A percentile compares a stretch with the other conserved stretches of the same genome.
Conservation (phyloP, 108 stramenopile species). For the Cyclotella distinguenda region DNA sequence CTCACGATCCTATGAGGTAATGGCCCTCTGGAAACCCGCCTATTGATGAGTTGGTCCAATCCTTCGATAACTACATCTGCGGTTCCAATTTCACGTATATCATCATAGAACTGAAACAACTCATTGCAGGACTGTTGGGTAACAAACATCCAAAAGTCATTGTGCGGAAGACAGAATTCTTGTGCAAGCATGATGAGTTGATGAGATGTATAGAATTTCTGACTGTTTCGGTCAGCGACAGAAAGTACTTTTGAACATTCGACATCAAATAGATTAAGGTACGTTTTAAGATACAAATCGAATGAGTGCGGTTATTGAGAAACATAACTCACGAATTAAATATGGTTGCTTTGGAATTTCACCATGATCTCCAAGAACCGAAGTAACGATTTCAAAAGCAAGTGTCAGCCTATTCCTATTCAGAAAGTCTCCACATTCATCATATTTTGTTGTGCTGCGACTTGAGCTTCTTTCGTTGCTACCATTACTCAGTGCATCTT, state of each 20-base stretch:
- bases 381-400: constrained; percentile 78
- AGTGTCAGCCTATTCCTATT: constrained; percentile 58
- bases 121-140: constrained; percentile 25
- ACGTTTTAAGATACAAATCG: not conserved
- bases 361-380: constrained; percentile 81
- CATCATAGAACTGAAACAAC: constrained; percentile 66
- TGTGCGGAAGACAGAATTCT: constrained; percentile 76
- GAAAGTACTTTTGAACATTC: constrained; percentile 48
- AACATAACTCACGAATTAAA: constrained; percentile 43
- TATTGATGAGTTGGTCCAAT: constrained; percentile 43
- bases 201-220: constrained; percentile 62
- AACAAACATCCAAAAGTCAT: constrained; percentile 75
- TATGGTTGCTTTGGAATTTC: constrained; percentile 68
- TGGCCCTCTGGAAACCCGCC: not conserved
- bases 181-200: constrained; percentile 71
- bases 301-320: not conserved
- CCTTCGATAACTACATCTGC: constrained; percentile 51
- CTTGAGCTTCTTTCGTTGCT: not conserved
- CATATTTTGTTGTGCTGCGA: constrained; percentile 23
- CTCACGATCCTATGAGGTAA: constrained; percentile 17
- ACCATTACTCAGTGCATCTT: not conserved
- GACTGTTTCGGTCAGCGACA: constrained; percentile 59
- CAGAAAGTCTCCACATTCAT: constrained; percentile 66
- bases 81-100: constrained; percentile 63
- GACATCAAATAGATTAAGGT: not conserved